A percentile compares a stretch with the other conserved stretches of the same genome.
These are phyloP conservation scores for Chalaropsis ovoidea DNA, from an alignment of 2,329 filamentous ascomycete species.

Conservation along the genomic window DNA sequence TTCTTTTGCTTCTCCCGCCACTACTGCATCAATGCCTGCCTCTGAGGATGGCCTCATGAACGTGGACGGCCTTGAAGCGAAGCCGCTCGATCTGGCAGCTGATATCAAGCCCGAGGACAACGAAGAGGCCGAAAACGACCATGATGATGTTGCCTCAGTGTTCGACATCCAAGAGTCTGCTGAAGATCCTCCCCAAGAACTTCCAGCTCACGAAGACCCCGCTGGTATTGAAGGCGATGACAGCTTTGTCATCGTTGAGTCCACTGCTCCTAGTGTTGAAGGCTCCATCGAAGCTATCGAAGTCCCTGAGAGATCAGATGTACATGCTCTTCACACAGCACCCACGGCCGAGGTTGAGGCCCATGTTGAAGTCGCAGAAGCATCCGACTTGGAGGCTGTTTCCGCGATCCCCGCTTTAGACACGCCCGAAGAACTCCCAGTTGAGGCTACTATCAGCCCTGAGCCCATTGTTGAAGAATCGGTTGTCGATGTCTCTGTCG, in stretches of 20 bases:
- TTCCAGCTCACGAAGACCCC: not conserved
- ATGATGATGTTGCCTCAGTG: not conserved
- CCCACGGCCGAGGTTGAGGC: not conserved
- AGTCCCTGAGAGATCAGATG: not conserved
- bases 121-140: not conserved
- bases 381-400: no score
- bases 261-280: not conserved
- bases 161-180: not conserved
- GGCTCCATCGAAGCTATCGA: not conserved
- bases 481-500: conserved; percentile 6
- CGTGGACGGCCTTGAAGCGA: conserved; percentile 16
- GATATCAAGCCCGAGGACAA: conserved; percentile 6
- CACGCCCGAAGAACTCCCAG: not conserved
- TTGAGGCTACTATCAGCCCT: not conserved
- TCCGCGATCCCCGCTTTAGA: no score
- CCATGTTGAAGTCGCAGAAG: no score
- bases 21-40: conserved; percentile 18
- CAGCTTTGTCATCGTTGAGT: conserved; percentile 13
- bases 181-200: not conserved
- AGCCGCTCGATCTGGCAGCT: conserved; percentile 18
- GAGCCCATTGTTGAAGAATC: not conserved
- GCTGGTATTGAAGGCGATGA: conserved; percentile 9
- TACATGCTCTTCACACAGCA: not conserved
- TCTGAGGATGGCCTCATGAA: not conserved
- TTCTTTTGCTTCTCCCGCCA: conserved; percentile 25